Percentiles rank a stretch among this genome's conserved stretches.
These are phyloP conservation scores for Aspergillus luchuensis DNA, from an alignment of 2,329 filamentous ascomycete genomes.

Conservation along the genomic window DNA sequence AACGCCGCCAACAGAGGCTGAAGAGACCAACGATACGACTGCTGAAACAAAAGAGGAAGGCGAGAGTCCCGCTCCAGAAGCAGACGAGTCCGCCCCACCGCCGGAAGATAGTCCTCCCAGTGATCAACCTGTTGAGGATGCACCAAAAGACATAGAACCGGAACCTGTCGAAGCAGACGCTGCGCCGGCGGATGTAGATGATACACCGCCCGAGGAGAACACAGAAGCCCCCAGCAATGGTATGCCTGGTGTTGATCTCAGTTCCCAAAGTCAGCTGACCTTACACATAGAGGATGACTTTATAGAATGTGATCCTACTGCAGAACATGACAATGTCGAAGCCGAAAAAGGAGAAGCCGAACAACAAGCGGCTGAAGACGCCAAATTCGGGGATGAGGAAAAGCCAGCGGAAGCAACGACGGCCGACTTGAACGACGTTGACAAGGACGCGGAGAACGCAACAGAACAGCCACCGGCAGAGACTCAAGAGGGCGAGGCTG, in stretches of 20 bases:
- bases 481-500: constrained; percentile 6
- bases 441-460: constrained; percentile 10
- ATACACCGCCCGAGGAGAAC: constrained; percentile 9
- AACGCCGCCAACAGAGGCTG: constrained; percentile 27
- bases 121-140: constrained; percentile 23
- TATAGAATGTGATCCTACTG: constrained; percentile 34
- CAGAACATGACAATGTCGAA: constrained; percentile 34
- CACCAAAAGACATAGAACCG: constrained; percentile 12
- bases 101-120: constrained; percentile 7
- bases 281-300: constrained; percentile 35
- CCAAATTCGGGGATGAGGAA: constrained; percentile 26
- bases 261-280: constrained; percentile 18
- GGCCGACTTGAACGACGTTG: constrained; percentile 11
- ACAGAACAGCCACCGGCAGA: constrained; percentile 12
- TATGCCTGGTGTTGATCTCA: constrained; percentile 17
- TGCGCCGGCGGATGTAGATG: constrained; percentile 2
- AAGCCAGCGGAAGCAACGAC: constrained; percentile 12
- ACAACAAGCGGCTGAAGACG: constrained; percentile 35
- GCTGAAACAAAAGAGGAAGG: constrained; percentile 26
- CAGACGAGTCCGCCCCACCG: constrained; percentile 11
- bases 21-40: constrained; percentile 19
- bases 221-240: constrained; percentile 26
- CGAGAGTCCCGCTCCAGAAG: constrained; percentile 18
- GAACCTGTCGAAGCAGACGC: constrained; percentile 9
- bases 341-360: constrained; percentile 37